Conservation (phyloP, 805 yeast species). For the Suhomyces prunicola region DNA sequence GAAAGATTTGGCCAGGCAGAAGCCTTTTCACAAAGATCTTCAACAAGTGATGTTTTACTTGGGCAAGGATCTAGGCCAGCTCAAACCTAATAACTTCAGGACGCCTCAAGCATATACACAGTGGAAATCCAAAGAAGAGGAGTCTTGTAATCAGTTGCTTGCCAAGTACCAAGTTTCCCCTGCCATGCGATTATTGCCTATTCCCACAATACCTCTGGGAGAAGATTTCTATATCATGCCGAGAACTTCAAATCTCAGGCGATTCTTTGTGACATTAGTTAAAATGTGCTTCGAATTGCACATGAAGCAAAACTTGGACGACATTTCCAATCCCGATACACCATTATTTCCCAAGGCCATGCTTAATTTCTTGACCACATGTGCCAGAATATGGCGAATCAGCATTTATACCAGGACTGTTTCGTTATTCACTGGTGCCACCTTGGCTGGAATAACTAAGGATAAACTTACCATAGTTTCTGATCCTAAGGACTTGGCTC, state of each 20-base stretch:
- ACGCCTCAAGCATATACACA: conserved; percentile 19
- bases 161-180: conserved; percentile 34
- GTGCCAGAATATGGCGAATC: conserved; percentile 59
- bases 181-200: conserved; percentile 25
- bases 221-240: conserved; percentile 39
- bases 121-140: conserved; percentile 34
- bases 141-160: conserved; percentile 19
- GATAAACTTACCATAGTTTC: conserved; percentile 22
- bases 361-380: conserved; percentile 40
- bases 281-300: conserved; percentile 45
- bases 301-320: conserved; percentile 4
- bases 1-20: conserved; percentile 40
- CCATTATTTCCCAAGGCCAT: conserved; percentile 40
- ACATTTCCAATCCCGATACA: conserved; percentile 11
- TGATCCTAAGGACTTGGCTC: conserved; percentile 23
- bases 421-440: conserved; percentile 48
- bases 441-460: conserved; percentile 24
- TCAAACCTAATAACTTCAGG: conserved; percentile 20
- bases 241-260: conserved; percentile 29
- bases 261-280: conserved; percentile 38
- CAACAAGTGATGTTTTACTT: conserved; percentile 31
- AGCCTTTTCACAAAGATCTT: conserved; percentile 36
- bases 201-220: conserved; percentile 32
- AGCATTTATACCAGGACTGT: conserved; percentile 48
- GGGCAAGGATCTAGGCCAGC: conserved; percentile 43